phyloP scores from a whole-genome alignment of 2,329 filamentous ascomycete species.

The Verticillium nubilum region DNA sequence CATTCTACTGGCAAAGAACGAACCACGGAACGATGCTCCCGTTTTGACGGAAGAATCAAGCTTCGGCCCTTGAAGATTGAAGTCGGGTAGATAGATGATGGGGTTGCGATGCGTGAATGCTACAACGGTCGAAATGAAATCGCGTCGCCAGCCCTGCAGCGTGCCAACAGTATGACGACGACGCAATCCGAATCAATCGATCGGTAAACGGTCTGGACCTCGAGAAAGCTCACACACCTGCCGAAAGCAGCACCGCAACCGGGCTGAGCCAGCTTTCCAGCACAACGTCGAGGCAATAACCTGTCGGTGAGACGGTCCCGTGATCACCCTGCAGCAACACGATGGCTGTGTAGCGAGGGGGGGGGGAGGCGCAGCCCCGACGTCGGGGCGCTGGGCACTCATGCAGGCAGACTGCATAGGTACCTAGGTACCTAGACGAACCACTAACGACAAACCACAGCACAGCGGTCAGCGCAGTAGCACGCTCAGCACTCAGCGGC shows the following conservation, averaged over 20 bases:
- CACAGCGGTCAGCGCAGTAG: too few relatives aligned
- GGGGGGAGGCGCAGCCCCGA: slow-evolving; percentile 1
- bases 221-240: neutral
- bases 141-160: neutral
- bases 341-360: neutral
- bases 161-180: neutral
- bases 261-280: neutral
- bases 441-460: neutral
- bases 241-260: neutral
- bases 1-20: neutral
- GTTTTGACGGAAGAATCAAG: neutral
- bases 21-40: neutral
- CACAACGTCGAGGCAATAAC: neutral
- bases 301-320: neutral
- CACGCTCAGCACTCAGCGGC: neutral
- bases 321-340: neutral
- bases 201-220: neutral
- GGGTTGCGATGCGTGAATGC: neutral
- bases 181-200: neutral
- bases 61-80: neutral
- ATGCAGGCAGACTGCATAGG: slow-evolving; percentile 11
- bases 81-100: neutral
- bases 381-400: slow-evolving; percentile 10
- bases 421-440: too few relatives aligned
- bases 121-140: neutral